Conservation (phyloP, 257 asterid species). For the Salvia rosmarinus region DNA sequence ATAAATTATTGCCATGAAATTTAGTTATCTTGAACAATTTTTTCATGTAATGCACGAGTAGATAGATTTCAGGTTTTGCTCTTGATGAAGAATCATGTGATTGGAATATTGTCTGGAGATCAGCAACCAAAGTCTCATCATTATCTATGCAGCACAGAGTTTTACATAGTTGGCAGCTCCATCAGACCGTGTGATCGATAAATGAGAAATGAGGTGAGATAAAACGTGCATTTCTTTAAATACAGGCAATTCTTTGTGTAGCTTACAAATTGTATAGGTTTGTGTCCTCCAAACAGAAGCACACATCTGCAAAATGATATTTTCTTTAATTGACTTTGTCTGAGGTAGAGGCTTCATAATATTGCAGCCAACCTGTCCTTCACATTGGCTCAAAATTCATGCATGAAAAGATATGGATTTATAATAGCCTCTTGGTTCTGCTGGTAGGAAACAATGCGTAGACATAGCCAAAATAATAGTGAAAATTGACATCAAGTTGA, state of each 20-base stretch:
- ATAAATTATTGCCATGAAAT: neutral
- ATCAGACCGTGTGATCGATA: neutral
- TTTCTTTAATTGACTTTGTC: neutral
- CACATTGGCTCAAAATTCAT: neutral
- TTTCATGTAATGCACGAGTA: neutral
- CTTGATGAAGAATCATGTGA: neutral
- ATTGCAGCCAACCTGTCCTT: neutral
- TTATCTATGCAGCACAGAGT: neutral
- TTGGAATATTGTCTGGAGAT: neutral
- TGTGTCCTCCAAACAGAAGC: constrained; percentile 8
- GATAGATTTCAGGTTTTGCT: neutral
- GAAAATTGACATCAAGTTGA: constrained; percentile 12
- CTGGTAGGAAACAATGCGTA: constrained; percentile 25
- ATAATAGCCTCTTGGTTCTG: neutral
- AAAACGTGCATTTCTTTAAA: neutral
- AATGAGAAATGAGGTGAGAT: neutral
- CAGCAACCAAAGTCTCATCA: neutral
- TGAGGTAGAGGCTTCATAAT: neutral
- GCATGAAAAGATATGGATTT: neutral
- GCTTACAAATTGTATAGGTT: neutral
- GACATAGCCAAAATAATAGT: constrained; percentile 6
- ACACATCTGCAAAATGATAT: constrained; percentile 5
- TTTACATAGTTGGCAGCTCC: neutral
- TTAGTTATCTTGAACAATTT: neutral
- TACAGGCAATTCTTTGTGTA: neutral